Conservation (phyloP, 2,329 filamentous ascomycete genomes). For the Penicillium thymicola region DNA sequence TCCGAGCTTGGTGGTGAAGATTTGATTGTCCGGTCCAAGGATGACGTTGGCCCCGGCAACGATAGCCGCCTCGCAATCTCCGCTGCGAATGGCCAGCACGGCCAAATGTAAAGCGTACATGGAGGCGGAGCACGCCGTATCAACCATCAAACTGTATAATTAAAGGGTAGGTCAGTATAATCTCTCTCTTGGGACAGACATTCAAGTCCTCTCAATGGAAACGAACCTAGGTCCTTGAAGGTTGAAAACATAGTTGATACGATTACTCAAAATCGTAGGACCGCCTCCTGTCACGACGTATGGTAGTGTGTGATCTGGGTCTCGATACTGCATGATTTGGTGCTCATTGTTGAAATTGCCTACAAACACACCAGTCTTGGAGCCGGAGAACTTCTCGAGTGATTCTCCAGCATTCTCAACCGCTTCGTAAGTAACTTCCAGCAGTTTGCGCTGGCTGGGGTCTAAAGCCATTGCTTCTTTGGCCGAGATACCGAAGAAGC, state of each 20-base stretch:
- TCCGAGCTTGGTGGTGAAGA: neutral
- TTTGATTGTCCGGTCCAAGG: conserved; percentile 12
- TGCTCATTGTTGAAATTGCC: neutral
- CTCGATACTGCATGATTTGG: conserved; percentile 10
- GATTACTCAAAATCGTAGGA: conserved; percentile 16
- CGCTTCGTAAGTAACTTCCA: conserved; percentile 33
- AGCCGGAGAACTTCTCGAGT: conserved; percentile 20
- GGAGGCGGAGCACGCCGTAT: conserved; percentile 43
- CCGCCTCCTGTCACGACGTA: conserved; percentile 17
- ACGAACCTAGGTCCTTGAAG: conserved; percentile 22
- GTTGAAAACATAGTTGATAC: conserved; percentile 23
- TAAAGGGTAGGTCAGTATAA: too few relatives aligned
- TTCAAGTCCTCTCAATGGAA: too few relatives aligned
- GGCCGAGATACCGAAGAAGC: conserved; percentile 29
- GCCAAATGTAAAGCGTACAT: conserved; percentile 37
- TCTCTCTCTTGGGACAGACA: too few relatives aligned
- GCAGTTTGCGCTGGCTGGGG: conserved; percentile 31
- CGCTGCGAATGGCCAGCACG: conserved; percentile 23
- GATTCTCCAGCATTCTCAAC: conserved; percentile 29
- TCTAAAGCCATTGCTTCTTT: conserved; percentile 27
- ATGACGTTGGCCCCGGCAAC: conserved; percentile 10
- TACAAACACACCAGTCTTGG: conserved; percentile 25
- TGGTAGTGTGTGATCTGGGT: conserved; percentile 18
- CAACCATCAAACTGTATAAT: conserved; percentile 22
- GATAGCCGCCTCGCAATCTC: conserved; percentile 17